Evolutionary conservation across 805 yeast species (phyloP), one percentile per base, ranked within the genome.

Genomic region (Kurtzmaniella cleridarum): DNA sequence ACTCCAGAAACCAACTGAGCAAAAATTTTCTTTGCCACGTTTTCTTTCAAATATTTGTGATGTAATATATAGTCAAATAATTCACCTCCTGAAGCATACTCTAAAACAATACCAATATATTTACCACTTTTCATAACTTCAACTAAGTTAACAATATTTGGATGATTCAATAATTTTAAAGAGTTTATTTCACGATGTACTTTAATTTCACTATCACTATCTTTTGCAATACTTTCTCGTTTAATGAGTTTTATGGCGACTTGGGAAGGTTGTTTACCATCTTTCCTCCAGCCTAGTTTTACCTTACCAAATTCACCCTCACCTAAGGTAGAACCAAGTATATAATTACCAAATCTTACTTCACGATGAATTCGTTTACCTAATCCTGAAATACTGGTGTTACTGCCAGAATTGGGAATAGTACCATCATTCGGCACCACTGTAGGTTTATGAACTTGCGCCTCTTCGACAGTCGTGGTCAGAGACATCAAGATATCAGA

Each of bases 281-380:
- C 90, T 57, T 85, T 86, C 43, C 95, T 73, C 97, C 97, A 91
- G 11, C 97, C 98, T 16, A 93, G 70, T 59, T 91, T 93, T 42
- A 93, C 98, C 61, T 93, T 91, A 42, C 98, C 98, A 61, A 93
- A 93, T 57, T 93, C 98, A 35, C 98, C 98, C 64, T 93, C 96
- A 27, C 98, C 98, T 11, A 93, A 66, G 0, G 98, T 91, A 11
- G 95, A 81, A 2, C 98, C 98, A 6, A 93, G 72, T 16, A 86
- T 77, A 54, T 90, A 93, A 11, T 86, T 80, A 18, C 98, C 98
- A 57, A 93, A 90, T 30, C 95, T 75, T 15, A 84, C 81, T 55
- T 84, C 89, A 46, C 84, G 69, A 45, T 76, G 78, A 3, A 64
- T 51, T 27, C 72, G 53, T 46, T 57, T 63, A 13, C 34, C 29